Percentiles rank a stretch among this genome's conserved stretches.
phyloP scores from a whole-genome alignment of 305 asterid genomes.

The Solanum hybrid region DNA sequence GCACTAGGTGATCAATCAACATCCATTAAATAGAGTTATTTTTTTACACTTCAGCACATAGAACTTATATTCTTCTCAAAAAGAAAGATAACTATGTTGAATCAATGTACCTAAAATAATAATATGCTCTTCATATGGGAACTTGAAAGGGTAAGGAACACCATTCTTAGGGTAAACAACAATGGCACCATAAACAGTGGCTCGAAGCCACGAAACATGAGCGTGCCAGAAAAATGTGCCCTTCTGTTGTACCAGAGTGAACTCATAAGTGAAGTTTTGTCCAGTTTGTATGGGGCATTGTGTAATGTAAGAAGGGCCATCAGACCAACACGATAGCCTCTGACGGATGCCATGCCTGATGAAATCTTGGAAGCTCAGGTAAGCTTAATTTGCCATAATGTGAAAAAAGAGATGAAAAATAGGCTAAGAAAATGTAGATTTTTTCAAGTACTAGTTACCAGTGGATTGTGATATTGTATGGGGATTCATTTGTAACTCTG shows the following conservation, averaged over 20 bases:
- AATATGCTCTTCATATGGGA: conserved; percentile 47
- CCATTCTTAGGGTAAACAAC: conserved; percentile 45
- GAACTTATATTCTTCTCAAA: neutral
- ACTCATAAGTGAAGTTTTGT: conserved; percentile 45
- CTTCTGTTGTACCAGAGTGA: conserved; percentile 45
- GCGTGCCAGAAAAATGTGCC: conserved; percentile 71
- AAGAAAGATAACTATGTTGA: neutral
- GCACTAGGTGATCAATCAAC: neutral
- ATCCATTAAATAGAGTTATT: neutral
- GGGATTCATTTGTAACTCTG: conserved; percentile 34
- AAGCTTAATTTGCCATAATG: neutral
- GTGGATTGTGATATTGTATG: conserved; percentile 53
- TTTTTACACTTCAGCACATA: neutral
- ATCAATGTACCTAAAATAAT: conserved; percentile 35
- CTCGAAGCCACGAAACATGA: conserved; percentile 60
- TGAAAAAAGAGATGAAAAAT: neutral
- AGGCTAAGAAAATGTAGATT: too few relatives aligned
- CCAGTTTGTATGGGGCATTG: conserved; percentile 68
- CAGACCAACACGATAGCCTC: conserved; percentile 52
- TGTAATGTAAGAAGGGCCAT: conserved; percentile 61
- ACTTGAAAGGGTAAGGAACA: conserved; percentile 49
- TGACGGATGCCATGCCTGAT: conserved; percentile 63
- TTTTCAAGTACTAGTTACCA: conserved; percentile 21
- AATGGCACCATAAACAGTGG: conserved; percentile 55
- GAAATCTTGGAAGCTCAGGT: neutral